Conservation (phyloP, 306 rosid species). For the Fragaria ananassa region DNA sequence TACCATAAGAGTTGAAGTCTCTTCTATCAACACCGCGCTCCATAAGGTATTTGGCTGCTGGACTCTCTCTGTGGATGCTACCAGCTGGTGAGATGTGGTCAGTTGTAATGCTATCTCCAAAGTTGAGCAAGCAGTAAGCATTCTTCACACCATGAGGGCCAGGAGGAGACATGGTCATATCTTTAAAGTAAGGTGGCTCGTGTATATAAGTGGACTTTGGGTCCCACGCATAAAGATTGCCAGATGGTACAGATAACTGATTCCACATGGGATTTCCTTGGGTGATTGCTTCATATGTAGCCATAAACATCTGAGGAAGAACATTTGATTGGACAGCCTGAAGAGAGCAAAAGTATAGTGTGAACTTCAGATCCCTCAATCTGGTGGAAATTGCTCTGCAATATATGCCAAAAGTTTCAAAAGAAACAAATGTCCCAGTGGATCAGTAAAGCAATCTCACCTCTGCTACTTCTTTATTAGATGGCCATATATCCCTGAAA, state of each 20-base stretch:
- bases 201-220: slow-evolving; percentile 81
- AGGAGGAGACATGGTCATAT: slow-evolving; percentile 93
- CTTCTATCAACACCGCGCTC: slow-evolving; percentile 89
- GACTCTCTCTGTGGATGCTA: slow-evolving; percentile 94
- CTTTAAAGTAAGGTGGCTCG: slow-evolving; percentile 84
- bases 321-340: slow-evolving; percentile 91
- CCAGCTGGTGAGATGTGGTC: slow-evolving; percentile 99
- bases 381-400: neutral
- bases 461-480: slow-evolving; percentile 76
- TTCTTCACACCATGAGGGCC: slow-evolving; percentile 76
- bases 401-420: neutral
- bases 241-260: slow-evolving; percentile 72
- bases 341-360: slow-evolving; percentile 26
- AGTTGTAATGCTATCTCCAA: slow-evolving; percentile 95
- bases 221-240: slow-evolving; percentile 90
- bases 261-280: slow-evolving; percentile 96
- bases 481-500: slow-evolving; percentile 91
- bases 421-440: slow-evolving; percentile 13
- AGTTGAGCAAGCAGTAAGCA: slow-evolving; percentile 92
- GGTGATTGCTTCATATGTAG: slow-evolving; percentile 86
- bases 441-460: slow-evolving; percentile 41
- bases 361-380: slow-evolving; percentile 9
- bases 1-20: slow-evolving; percentile 95
- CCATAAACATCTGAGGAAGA: slow-evolving; percentile 89
- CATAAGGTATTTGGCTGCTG: slow-evolving; percentile 82